Base-by-base conservation (phyloP, 441 rosid genomes). In the Daphne laureola region DNA sequence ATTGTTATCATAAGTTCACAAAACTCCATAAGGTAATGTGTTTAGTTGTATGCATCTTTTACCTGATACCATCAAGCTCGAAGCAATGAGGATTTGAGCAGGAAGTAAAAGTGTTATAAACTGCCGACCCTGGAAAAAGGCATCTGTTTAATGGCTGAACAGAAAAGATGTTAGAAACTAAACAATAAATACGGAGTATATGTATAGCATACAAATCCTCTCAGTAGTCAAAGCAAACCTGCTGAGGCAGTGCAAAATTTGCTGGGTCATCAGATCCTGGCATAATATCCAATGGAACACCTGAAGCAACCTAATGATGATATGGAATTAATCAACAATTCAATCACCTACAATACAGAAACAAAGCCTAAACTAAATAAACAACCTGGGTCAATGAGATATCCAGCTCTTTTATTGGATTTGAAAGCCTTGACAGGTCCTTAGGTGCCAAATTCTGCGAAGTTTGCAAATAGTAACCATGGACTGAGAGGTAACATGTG, bases 51-150 rank as follows among this genome's bases (percentile, higher is more conserved):
- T 31, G 12, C 17, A 50, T 61, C 42, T 49, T 41, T 78, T 61
- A 86, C 99, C 89, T 82, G 72, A 87, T 52, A 57, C 75, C 73
- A 57, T 93, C 99, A 54, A 93, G 67, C 77, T 87, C 97, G 75
- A 93, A 93, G 53, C 83, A 81, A 69, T 93, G 99, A 65, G 99
- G 97, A 75, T 93, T 90, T 51, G 96, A 82, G 63, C 96, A 85
- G 41, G 97, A 87, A 62, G 90, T 80, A 58, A 87, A 90, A 25
- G 96, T 87, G 81, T 85, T 85, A 73, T 80, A 93, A 36, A 77
- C 66, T 47, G 91, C 77, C 49, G 99, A 79, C 66, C 92, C 95
- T 50, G 99, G 95, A 68, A 90, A 82, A 66, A 93, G 96, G 73
- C 95, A 87, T 68, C 86, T 78, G 64, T 90, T 71, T 67, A 93